Evolutionary conservation across 176 grass and related monocot genomes (phyloP).

Genomic region (Aegilops sharonensis): DNA sequence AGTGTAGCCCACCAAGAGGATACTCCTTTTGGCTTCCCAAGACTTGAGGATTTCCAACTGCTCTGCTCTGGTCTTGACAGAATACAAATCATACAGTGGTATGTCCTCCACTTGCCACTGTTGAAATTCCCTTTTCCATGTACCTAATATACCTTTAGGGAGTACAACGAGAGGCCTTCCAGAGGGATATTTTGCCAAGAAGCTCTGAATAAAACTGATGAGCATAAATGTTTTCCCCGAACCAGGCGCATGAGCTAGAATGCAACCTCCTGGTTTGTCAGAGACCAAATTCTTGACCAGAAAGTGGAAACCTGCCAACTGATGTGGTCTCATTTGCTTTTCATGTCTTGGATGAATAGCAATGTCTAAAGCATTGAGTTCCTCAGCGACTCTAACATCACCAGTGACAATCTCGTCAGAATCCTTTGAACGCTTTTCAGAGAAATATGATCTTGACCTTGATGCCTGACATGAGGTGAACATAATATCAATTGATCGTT

Average conservation of each 20-base stretch:
- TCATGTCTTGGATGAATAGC: slow-evolving; percentile 72
- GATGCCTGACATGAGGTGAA: slow-evolving; percentile 49
- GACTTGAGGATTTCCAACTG: slow-evolving; percentile 70
- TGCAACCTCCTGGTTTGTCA: slow-evolving; percentile 84
- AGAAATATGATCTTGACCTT: slow-evolving; percentile 37
- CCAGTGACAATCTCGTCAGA: slow-evolving; percentile 33
- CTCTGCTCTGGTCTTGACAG: slow-evolving; percentile 72
- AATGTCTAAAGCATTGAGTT: slow-evolving; percentile 53
- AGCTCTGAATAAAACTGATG: slow-evolving; percentile 91
- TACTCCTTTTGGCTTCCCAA: slow-evolving; percentile 75
- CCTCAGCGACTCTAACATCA: slow-evolving; percentile 47
- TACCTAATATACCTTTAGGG: slow-evolving; percentile 79
- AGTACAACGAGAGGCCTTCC: slow-evolving; percentile 70
- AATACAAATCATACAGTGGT: slow-evolving; percentile 80
- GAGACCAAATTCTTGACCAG: slow-evolving; percentile 81
- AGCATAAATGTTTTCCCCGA: slow-evolving; percentile 92
- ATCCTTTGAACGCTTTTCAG: slow-evolving; percentile 35
- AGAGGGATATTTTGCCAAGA: slow-evolving; percentile 70
- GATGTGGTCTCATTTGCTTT: slow-evolving; percentile 54
- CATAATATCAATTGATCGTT: slow-evolving; percentile 3
- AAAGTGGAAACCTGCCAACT: slow-evolving; percentile 79
- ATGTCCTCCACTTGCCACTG: slow-evolving; percentile 86
- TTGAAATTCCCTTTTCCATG: slow-evolving; percentile 69
- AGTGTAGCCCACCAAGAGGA: slow-evolving; percentile 82
- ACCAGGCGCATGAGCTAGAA: slow-evolving; percentile 89